Evolutionary conservation across 192 early-diverging fungal genomes (phyloP).

Genomic region (Tieghemiomyces parasiticus): DNA sequence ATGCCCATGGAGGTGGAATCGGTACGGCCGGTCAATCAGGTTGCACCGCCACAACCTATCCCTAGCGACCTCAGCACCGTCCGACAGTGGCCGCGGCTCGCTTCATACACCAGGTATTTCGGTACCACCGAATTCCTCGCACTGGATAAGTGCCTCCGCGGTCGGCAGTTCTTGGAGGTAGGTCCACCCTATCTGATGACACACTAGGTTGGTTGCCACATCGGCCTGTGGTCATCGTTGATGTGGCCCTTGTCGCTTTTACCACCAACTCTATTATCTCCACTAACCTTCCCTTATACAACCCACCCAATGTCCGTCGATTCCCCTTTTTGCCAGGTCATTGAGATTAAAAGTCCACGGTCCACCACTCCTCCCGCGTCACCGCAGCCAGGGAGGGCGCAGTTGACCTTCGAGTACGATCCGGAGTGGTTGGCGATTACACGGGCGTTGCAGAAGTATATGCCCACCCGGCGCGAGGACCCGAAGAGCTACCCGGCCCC

Average conservation of each 20-base stretch:
- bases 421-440: conserved; percentile 72
- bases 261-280: neutral
- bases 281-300: neutral
- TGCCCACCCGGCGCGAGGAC: conserved; percentile 28
- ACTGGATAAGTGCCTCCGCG: conserved; percentile 85
- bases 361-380: conserved; percentile 15
- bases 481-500: conserved; percentile 29
- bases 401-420: conserved; percentile 59
- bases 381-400: neutral
- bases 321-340: neutral
- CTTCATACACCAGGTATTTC: conserved; percentile 15
- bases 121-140: conserved; percentile 68
- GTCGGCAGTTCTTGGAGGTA: conserved; percentile 71
- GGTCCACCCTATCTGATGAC: conserved; percentile 10
- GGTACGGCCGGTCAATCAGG: neutral
- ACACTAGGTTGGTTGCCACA: neutral
- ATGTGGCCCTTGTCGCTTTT: neutral
- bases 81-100: conserved; percentile 1
- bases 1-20: neutral
- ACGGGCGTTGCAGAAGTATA: conserved; percentile 37
- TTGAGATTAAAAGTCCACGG: conserved; percentile 39
- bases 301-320: neutral
- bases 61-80: neutral
- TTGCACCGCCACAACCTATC: neutral
- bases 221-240: neutral